Percentiles rank a stretch among this genome's conserved stretches.
phyloP scores from a whole-genome alignment of 164 flowering plant genomes.

The Vitis rotundifolia region DNA sequence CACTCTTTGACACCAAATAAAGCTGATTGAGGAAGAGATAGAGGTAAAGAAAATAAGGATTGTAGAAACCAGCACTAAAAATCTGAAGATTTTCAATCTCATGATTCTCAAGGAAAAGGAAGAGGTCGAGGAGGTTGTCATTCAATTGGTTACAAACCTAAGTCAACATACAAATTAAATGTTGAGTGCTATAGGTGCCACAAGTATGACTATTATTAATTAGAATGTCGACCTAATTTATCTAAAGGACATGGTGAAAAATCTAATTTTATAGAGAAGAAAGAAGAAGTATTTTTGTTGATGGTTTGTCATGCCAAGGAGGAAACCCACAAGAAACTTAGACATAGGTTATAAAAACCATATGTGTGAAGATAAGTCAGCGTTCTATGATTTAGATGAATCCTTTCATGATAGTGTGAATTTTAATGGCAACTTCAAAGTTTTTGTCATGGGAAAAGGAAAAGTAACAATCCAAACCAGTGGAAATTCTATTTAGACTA shows the following conservation, averaged over 20 bases:
- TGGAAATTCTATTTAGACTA: background rate
- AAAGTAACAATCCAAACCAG: background rate
- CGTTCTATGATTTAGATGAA: background rate
- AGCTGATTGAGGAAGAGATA: background rate
- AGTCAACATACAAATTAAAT: constrained; percentile 18
- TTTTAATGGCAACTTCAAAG: background rate
- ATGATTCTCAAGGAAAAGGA: constrained; percentile 7
- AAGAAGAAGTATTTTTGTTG: constrained; percentile 12
- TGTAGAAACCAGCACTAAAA: constrained; percentile 5
- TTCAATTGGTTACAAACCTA: no score
- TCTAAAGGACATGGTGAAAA: constrained; percentile 7
- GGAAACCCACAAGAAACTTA: background rate
- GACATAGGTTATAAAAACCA: constrained; percentile 7
- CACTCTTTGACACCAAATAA: no score
- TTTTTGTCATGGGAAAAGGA: background rate
- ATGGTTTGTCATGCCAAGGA: constrained; percentile 6
- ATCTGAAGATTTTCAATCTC: constrained; percentile 5
- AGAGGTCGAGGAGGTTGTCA: background rate
- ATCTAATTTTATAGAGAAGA: constrained; percentile 9
- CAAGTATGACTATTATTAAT: background rate
- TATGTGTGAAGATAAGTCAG: constrained; percentile 4
- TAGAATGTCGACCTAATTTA: background rate
- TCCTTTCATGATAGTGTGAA: background rate
- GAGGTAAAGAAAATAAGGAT: constrained; percentile 8
- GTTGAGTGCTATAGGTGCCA: constrained; percentile 26